phyloP scores from a whole-genome alignment of 331 rosid genomes.

The Prunus yedoensis region DNA sequence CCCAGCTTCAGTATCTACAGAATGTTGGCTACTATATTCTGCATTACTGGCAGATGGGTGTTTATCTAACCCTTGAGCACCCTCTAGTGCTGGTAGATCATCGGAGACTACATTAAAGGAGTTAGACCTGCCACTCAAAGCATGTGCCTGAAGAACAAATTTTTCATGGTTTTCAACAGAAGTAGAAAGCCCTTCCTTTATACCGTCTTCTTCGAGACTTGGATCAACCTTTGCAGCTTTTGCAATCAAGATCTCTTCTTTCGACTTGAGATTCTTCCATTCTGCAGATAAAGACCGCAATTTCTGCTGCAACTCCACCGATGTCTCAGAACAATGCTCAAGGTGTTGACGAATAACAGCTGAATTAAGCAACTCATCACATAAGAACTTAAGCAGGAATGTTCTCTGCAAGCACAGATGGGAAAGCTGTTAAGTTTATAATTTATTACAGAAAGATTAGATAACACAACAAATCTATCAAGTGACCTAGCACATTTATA shows the following conservation, averaged over 20 bases:
- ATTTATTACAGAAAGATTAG: background rate
- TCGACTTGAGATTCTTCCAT: conserved; percentile 81
- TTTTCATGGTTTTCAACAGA: conserved; percentile 44
- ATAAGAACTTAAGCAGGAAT: conserved; percentile 74
- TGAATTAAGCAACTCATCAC: conserved; percentile 90
- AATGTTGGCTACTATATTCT: conserved; percentile 55
- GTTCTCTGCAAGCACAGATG: conserved; percentile 66
- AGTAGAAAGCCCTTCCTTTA: conserved; percentile 46
- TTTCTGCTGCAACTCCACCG: conserved; percentile 81
- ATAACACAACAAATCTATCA: background rate
- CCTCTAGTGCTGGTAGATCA: conserved; percentile 46
- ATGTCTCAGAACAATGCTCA: conserved; percentile 82
- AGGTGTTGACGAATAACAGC: conserved; percentile 78
- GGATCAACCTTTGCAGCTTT: conserved; percentile 66
- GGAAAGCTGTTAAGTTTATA: background rate
- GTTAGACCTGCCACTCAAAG: conserved; percentile 41
- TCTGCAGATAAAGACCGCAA: conserved; percentile 68
- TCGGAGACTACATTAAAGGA: conserved; percentile 37
- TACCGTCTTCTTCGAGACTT: conserved; percentile 45
- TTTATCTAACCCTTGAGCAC: conserved; percentile 53
- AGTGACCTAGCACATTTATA: background rate
- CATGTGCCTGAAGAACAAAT: conserved; percentile 36
- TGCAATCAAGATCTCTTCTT: conserved; percentile 75
- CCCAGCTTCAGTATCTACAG: conserved; percentile 38
- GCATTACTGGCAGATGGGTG: conserved; percentile 47